Conservation (phyloP, 345 rosid genomes). For the Gynandropsis gynandra region DNA sequence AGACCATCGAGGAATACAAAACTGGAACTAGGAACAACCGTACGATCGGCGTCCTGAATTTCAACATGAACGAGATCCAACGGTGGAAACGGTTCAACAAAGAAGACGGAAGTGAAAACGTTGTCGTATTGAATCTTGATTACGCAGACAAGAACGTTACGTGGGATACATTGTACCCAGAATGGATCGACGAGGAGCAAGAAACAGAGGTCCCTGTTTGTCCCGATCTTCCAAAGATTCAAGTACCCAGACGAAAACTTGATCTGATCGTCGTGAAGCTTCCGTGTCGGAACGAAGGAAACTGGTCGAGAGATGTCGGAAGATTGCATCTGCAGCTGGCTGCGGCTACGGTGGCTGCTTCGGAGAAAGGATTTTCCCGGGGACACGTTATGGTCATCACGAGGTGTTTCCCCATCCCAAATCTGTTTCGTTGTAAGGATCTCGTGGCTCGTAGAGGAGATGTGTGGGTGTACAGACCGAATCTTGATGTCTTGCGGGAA, state of each 20-base stretch:
- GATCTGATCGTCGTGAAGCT: slow-evolving; percentile 81
- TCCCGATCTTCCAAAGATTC: slow-evolving; percentile 56
- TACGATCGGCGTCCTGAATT: slow-evolving; percentile 75
- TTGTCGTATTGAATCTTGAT: slow-evolving; percentile 36
- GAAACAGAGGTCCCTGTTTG: slow-evolving; percentile 75
- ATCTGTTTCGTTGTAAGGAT: slow-evolving; percentile 75
- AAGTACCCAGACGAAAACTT: slow-evolving; percentile 53
- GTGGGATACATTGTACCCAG: slow-evolving; percentile 82
- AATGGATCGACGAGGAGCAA: slow-evolving; percentile 98
- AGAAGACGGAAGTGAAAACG: slow-evolving; percentile 11
- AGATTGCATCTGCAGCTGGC: slow-evolving; percentile 83
- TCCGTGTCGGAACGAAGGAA: slow-evolving; percentile 74
- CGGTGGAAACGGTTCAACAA: slow-evolving; percentile 48
- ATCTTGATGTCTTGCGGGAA: slow-evolving; percentile 53
- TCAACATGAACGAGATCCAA: slow-evolving; percentile 47
- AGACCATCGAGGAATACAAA: slow-evolving; percentile 32
- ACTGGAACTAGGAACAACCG: slow-evolving; percentile 16
- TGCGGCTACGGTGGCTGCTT: slow-evolving; percentile 64
- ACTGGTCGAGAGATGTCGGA: slow-evolving; percentile 90
- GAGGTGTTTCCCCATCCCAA: slow-evolving; percentile 71
- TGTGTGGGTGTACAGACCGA: slow-evolving; percentile 70
- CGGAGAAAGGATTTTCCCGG: slow-evolving; percentile 61
- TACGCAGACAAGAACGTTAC: slow-evolving; percentile 47
- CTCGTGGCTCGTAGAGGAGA: slow-evolving; percentile 47
- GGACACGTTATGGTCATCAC: slow-evolving; percentile 63